Evolutionary conservation across 148 eudicot genomes (phyloP), one percentile per base, ranked within the genome.

Genomic region (Chenopodium formosanum): DNA sequence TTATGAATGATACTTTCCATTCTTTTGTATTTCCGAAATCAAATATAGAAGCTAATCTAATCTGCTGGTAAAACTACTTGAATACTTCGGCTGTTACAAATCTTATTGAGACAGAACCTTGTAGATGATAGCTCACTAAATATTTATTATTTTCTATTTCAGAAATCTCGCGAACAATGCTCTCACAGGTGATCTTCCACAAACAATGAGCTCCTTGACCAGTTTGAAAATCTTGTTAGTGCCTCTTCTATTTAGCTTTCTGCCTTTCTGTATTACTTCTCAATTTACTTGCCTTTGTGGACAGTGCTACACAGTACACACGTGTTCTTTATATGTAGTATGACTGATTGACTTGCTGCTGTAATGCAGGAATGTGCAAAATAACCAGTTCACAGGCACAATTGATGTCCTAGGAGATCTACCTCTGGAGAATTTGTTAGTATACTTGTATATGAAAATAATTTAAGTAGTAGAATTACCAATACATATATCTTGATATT

Each of bases 351-450:
- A 60, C n/a, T 29, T 85, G 25, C 16, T 56, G 31, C 79, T 17
- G 37, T 81, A 62, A 1, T 85, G 90, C 90, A 96, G 99, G 97
- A 87, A 91, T 77, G 83, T 96, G 87, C 92, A 96, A 84, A 94
- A 92, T 89, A 96, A 96, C 85, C 97, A 96, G 84, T 96, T 96
- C 86, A 91, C 98, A 11, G 99, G 99, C 83, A 86, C 97, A 37
- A 90, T 96, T 73, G 88, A 96, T 81, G 95, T 91, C 84, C 95
- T 94, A 77, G 98, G 93, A 20, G 86, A 80, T 85, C 89, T 96
- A 80, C 94, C 98, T 67, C 97, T 96, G 76, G 44, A 89, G 46
- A 91, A 87, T 78, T 87, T 96, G 99, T 96, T 76, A 90, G 98
- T 88, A 81, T 64, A 47, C 67, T 73, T 76, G 32, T 65, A 7